phyloP scores from a whole-genome alignment of 192 early-diverging fungal genomes.

The Coemansia sp. region DNA sequence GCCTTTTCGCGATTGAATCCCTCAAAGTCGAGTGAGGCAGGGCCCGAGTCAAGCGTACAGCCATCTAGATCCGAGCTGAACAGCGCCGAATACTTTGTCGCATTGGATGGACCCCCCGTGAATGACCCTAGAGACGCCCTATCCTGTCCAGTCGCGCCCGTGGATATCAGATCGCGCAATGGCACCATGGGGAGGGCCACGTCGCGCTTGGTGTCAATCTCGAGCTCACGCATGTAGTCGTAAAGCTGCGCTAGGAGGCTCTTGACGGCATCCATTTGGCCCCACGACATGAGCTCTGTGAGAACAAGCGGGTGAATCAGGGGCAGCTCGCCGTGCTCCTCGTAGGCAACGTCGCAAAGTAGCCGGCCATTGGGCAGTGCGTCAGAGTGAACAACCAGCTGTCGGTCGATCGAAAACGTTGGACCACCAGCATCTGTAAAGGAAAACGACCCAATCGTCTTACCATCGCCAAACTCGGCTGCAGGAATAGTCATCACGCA shows the following conservation, averaged over 20 bases:
- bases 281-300: conserved; percentile 53
- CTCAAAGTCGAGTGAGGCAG: conserved; percentile 28
- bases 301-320: conserved; percentile 46
- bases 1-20: conserved; percentile 45
- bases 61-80: conserved; percentile 11
- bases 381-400: conserved; percentile 32
- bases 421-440: conserved; percentile 49
- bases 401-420: conserved; percentile 40
- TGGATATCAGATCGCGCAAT: conserved; percentile 22
- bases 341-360: conserved; percentile 35
- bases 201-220: conserved; percentile 15
- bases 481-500: conserved; percentile 28
- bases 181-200: conserved; percentile 33
- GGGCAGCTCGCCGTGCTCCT: conserved; percentile 50
- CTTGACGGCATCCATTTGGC: conserved; percentile 32
- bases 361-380: conserved; percentile 11
- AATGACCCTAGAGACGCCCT: background rate
- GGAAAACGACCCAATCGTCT: conserved; percentile 47
- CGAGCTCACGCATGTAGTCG: conserved; percentile 41
- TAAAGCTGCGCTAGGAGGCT: conserved; percentile 35
- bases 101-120: background rate
- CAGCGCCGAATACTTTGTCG: conserved; percentile 29
- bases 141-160: background rate
- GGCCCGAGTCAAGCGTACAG: conserved; percentile 3
- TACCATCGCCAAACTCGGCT: conserved; percentile 33